These are phyloP conservation scores for Penicillium sp. DNA, from an alignment of 2,329 filamentous ascomycete species.

Conservation along the genomic window DNA sequence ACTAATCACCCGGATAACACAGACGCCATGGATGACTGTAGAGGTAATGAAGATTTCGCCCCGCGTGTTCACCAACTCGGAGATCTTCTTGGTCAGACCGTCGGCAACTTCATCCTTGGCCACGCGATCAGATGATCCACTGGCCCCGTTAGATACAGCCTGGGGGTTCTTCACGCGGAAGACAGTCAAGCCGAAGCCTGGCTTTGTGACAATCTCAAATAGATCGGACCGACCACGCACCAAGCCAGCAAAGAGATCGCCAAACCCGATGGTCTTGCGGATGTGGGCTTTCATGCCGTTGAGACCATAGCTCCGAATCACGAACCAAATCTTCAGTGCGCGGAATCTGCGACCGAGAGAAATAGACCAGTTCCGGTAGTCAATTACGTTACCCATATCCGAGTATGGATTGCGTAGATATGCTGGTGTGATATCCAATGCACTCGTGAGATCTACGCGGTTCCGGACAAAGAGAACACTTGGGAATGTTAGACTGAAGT, in stretches of 20 bases:
- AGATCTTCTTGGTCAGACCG: constrained; percentile 68
- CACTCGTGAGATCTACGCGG: constrained; percentile 72
- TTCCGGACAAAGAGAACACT: constrained; percentile 74
- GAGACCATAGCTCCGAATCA: constrained; percentile 78
- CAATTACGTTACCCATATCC: constrained; percentile 79
- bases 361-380: constrained; percentile 97
- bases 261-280: constrained; percentile 63
- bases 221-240: constrained; percentile 62
- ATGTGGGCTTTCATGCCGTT: constrained; percentile 73
- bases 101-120: constrained; percentile 59
- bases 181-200: constrained; percentile 75
- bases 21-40: constrained; percentile 68
- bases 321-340: constrained; percentile 92
- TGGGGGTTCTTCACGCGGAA: constrained; percentile 59
- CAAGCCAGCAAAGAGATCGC: constrained; percentile 66
- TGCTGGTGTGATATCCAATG: constrained; percentile 72
- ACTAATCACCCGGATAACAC: constrained; percentile 79
- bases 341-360: constrained; percentile 86
- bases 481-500: constrained; percentile 43
- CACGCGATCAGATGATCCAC: constrained; percentile 18
- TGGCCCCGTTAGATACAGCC: constrained; percentile 11
- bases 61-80: constrained; percentile 68
- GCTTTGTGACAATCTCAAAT: constrained; percentile 71
- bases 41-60: constrained; percentile 83
- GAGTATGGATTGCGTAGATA: constrained; percentile 82